phyloP scores from a whole-genome alignment of 2,329 filamentous ascomycete species.

The Zasmidium cellare region DNA sequence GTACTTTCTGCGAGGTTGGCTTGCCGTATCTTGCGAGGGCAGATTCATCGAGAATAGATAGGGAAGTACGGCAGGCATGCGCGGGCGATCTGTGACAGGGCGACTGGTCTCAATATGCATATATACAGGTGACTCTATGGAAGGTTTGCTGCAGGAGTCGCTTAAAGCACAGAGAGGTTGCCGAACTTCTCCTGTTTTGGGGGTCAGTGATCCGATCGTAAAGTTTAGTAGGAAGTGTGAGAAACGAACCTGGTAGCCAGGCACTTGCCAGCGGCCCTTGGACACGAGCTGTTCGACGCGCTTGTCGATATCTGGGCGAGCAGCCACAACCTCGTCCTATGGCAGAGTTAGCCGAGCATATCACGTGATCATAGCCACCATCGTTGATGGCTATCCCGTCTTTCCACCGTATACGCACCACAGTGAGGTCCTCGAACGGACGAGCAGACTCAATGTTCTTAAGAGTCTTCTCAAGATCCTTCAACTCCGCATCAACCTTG shows the following conservation, averaged over 20 bases:
- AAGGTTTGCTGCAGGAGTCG: slow-evolving; percentile 28
- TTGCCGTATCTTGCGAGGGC: too few species aligned
- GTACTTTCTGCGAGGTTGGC: too few species aligned
- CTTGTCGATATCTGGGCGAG: slow-evolving; percentile 95
- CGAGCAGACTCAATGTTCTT: slow-evolving; percentile 96
- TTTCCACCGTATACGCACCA: slow-evolving; percentile 64
- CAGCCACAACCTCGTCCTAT: slow-evolving; percentile 90
- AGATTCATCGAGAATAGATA: too few species aligned
- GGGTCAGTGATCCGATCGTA: slow-evolving; percentile 2
- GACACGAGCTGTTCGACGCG: slow-evolving; percentile 92
- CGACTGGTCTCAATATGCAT: slow-evolving; percentile 23
- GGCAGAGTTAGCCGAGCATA: slow-evolving; percentile 23
- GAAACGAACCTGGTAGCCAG: slow-evolving; percentile 89
- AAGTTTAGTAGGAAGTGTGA: background rate
- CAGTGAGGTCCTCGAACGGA: slow-evolving; percentile 95
- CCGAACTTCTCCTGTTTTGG: slow-evolving; percentile 88
- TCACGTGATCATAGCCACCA: slow-evolving; percentile 25
- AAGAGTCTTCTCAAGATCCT: slow-evolving; percentile 89
- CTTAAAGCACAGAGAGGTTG: slow-evolving; percentile 91
- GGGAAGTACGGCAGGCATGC: too few species aligned
- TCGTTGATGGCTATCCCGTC: slow-evolving; percentile 9
- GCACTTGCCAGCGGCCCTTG: slow-evolving; percentile 97
- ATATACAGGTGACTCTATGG: slow-evolving; percentile 28
- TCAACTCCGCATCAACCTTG: slow-evolving; percentile 91
- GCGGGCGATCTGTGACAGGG: background rate